Percentiles rank a stretch among this genome's conserved stretches.
These are phyloP conservation scores for Ulota crispa DNA, from an alignment of 225 moss, liverwort and hornwort genomes.

Conservation along the genomic window DNA sequence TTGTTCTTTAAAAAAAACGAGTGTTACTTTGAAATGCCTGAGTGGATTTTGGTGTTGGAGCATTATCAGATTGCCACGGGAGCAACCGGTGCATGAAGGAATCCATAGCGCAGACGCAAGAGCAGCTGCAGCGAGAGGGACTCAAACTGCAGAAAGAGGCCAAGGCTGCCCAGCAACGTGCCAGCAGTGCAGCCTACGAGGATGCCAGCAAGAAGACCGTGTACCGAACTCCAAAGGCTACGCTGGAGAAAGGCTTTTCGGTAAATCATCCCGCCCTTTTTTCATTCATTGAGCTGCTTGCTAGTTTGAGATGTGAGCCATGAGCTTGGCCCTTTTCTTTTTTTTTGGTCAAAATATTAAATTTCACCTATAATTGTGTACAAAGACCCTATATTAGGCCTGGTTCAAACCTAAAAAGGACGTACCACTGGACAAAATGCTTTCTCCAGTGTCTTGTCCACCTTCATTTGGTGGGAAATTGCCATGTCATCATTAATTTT, in stretches of 20 bases:
- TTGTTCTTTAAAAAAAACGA: too few species aligned
- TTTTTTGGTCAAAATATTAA: too few species aligned
- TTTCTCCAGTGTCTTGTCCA: too few species aligned
- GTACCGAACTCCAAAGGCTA: constrained; percentile 60
- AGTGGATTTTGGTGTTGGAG: background rate
- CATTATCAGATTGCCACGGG: constrained; percentile 53
- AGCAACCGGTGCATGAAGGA: constrained; percentile 68
- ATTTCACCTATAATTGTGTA: too few species aligned
- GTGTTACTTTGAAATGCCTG: too few species aligned
- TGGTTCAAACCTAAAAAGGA: too few species aligned
- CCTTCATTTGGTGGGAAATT: too few species aligned
- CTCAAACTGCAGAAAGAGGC: constrained; percentile 62
- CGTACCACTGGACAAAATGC: too few species aligned
- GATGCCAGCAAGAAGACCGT: constrained; percentile 76
- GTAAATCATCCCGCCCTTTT: constrained; percentile 11
- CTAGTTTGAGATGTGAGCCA: too few species aligned
- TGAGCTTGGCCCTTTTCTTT: too few species aligned
- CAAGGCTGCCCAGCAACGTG: constrained; percentile 57
- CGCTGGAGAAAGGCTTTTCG: constrained; percentile 57
- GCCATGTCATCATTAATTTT: too few species aligned
- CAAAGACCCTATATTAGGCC: too few species aligned
- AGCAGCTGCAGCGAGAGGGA: constrained; percentile 69
- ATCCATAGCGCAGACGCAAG: constrained; percentile 56
- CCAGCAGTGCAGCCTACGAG: constrained; percentile 45
- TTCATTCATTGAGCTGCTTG: background rate